Evolutionary conservation across 345 rosid species (phyloP).

Genomic region (Aquilaria sinensis): DNA sequence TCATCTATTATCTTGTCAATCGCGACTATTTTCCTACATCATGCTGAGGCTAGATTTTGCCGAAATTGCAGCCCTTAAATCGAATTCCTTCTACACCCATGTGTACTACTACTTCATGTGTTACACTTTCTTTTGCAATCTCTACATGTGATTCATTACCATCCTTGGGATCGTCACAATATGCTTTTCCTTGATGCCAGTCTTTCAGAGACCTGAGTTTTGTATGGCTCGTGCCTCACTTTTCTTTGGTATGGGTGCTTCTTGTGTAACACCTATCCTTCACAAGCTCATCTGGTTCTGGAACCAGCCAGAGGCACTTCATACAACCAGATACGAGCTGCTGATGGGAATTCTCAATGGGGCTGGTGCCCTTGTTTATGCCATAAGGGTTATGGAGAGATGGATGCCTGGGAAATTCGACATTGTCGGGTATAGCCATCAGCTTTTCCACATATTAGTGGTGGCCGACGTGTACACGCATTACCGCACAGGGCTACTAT

Average conservation of each 20-base stretch:
- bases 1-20: conserved; percentile 91
- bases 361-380: conserved; percentile 71
- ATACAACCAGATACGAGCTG: conserved; percentile 78
- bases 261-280: conserved; percentile 69
- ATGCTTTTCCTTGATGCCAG: conserved; percentile 65
- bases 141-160: conserved; percentile 83
- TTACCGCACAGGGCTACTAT: conserved; percentile 75
- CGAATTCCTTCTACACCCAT: conserved; percentile 86
- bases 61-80: conserved; percentile 79
- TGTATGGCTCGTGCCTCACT: conserved; percentile 62
- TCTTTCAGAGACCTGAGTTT: conserved; percentile 76
- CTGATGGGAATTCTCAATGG: conserved; percentile 80
- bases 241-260: conserved; percentile 82
- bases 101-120: conserved; percentile 97
- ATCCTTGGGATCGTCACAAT: conserved; percentile 59
- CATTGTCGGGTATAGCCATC: conserved; percentile 96
- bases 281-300: conserved; percentile 78
- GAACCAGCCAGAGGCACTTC: conserved; percentile 84
- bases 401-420: conserved; percentile 98
- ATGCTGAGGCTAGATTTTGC: conserved; percentile 92
- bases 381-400: conserved; percentile 76
- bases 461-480: conserved; percentile 89
- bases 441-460: conserved; percentile 74
- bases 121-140: conserved; percentile 80
- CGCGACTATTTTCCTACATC: conserved; percentile 67